These are phyloP conservation scores for Salix purpurea DNA, from an alignment of 345 rosid genomes.

Conservation along the genomic window DNA sequence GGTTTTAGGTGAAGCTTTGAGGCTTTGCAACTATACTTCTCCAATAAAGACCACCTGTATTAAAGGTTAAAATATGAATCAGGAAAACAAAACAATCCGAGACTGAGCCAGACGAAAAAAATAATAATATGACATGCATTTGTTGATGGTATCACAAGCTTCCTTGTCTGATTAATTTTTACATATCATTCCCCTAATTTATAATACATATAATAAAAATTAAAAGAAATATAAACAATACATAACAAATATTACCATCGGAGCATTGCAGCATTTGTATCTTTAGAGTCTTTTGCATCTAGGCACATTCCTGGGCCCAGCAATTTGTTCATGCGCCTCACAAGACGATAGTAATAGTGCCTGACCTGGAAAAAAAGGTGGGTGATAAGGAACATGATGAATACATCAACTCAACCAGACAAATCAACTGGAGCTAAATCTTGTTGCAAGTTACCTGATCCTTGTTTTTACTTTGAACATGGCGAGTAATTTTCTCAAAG, in stretches of 20 bases:
- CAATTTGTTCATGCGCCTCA: constrained; percentile 97
- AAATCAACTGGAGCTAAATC: neutral
- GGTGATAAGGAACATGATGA: constrained; percentile 4
- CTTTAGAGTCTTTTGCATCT: constrained; percentile 97
- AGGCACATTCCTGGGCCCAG: constrained; percentile 84
- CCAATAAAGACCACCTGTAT: constrained; percentile 97
- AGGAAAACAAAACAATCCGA: neutral
- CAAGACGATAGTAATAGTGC: constrained; percentile 95
- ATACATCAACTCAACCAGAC: constrained; percentile 8
- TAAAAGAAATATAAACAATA: constrained; percentile 1
- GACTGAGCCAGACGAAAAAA: neutral
- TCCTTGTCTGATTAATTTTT: neutral
- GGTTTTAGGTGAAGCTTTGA: constrained; percentile 98
- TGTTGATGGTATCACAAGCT: neutral
- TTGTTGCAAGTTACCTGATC: constrained; percentile 68
- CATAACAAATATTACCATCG: constrained; percentile 61
- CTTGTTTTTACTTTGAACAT: constrained; percentile 95
- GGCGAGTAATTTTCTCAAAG: constrained; percentile 93
- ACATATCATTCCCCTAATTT: neutral
- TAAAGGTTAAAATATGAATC: constrained; percentile 8
- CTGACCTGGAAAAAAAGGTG: constrained; percentile 64
- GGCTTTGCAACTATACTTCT: constrained; percentile 96
- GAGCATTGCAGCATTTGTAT: constrained; percentile 97
- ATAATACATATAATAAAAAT: neutral
- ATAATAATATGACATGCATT: neutral